These are phyloP conservation scores for Phytophthora parvispora DNA, from an alignment of 352 stramenopile species.

Conservation along the genomic window DNA sequence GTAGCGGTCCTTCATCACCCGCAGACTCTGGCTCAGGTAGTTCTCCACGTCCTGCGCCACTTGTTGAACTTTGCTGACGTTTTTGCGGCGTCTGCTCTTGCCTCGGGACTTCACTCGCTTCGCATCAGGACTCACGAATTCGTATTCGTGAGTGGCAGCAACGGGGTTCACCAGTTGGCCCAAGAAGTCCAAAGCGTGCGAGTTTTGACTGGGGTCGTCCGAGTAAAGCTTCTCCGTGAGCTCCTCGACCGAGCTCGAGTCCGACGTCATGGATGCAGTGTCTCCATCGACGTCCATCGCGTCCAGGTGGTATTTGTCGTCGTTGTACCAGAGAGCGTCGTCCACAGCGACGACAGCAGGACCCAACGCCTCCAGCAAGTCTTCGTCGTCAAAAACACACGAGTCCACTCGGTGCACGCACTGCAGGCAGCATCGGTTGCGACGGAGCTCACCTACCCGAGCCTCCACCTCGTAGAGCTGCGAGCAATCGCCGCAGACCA, in stretches of 20 bases:
- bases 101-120: conserved; percentile 16
- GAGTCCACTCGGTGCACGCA: conserved; percentile 58
- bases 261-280: conserved; percentile 47
- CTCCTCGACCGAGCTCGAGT: conserved; percentile 42
- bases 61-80: conserved; percentile 38
- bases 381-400: conserved; percentile 58
- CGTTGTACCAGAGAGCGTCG: conserved; percentile 56
- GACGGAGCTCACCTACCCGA: conserved; percentile 43
- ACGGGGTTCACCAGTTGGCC: conserved; percentile 47
- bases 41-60: conserved; percentile 52
- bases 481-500: conserved; percentile 53
- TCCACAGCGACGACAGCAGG: conserved; percentile 56
- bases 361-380: conserved; percentile 53
- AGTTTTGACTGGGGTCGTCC: conserved; percentile 48
- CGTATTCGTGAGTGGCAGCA: conserved; percentile 16
- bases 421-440: conserved; percentile 51
- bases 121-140: conserved; percentile 23
- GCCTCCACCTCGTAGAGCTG: conserved; percentile 51
- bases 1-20: conserved; percentile 41
- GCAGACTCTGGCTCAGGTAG: conserved; percentile 51
- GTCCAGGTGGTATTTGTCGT: conserved; percentile 42
- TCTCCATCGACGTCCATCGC: conserved; percentile 34
- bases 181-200: conserved; percentile 53
- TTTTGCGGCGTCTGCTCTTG: conserved; percentile 21
- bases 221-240: conserved; percentile 56